phyloP scores from a whole-genome alignment of 352 stramenopile genomes.

The Discostella stelligera region DNA sequence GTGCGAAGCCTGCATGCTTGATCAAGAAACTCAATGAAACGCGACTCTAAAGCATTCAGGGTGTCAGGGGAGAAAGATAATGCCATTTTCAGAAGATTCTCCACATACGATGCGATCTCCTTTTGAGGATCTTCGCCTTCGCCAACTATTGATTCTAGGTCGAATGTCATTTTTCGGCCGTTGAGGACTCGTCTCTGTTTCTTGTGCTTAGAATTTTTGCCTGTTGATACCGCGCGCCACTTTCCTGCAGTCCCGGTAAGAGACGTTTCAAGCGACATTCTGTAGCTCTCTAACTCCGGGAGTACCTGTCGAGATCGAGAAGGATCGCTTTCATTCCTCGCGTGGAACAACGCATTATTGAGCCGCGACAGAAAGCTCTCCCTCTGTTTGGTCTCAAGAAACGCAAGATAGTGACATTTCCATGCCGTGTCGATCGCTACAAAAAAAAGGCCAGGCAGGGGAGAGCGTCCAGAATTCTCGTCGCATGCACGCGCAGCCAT shows the following conservation, averaged over 20 bases:
- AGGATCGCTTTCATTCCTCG: conserved; percentile 32
- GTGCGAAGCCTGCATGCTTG: conserved; percentile 67
- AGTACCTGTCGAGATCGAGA: conserved; percentile 44
- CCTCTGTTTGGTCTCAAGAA: conserved; percentile 49
- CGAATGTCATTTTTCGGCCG: conserved; percentile 77
- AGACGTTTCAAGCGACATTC: conserved; percentile 64
- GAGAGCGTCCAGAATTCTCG: conserved; percentile 24
- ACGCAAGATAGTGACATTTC: conserved; percentile 76
- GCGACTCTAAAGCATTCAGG: conserved; percentile 55
- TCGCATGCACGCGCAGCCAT: conserved; percentile 51
- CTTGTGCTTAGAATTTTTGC: conserved; percentile 60
- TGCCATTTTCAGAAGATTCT: conserved; percentile 61
- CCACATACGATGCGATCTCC: conserved; percentile 43
- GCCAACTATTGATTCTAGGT: conserved; percentile 51
- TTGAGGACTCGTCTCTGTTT: conserved; percentile 80
- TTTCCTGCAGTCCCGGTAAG: conserved; percentile 62
- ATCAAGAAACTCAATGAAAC: conserved; percentile 82
- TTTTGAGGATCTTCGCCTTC: conserved; percentile 22
- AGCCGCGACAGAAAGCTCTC: conserved; percentile 59
- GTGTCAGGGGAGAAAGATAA: conserved; percentile 71
- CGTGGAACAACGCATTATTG: conserved; percentile 50
- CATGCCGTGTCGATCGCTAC: conserved; percentile 76
- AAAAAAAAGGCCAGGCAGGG: conserved; percentile 68
- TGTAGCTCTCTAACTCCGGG: conserved; percentile 72
- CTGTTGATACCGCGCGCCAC: conserved; percentile 63